Evolutionary conservation across 2,329 filamentous ascomycete species (phyloP).

Genomic region (Ophiostoma fasciatum): DNA sequence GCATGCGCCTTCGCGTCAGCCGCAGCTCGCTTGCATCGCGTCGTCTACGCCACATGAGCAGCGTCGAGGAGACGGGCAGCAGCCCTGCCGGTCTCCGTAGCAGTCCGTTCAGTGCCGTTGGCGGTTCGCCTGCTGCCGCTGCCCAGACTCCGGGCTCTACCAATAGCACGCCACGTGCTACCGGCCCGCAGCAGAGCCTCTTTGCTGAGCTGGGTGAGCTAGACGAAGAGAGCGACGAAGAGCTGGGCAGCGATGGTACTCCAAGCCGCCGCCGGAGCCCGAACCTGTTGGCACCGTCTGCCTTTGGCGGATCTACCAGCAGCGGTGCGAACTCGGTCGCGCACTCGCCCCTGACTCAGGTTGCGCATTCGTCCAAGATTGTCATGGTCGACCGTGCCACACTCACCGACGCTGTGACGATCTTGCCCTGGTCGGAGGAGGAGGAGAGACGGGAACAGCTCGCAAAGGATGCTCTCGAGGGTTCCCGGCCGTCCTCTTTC

Average conservation of each 20-base stretch:
- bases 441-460: constrained; percentile 1
- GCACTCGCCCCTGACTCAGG: constrained; percentile 29
- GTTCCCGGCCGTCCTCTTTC: constrained; percentile 8
- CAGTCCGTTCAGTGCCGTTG: constrained; percentile 25
- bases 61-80: constrained; percentile 32
- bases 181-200: constrained; percentile 55
- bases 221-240: constrained; percentile 54
- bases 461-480: background rate
- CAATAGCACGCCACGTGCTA: constrained; percentile 32
- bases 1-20: constrained; percentile 57
- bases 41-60: constrained; percentile 45
- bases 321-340: constrained; percentile 13
- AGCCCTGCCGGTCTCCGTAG: constrained; percentile 31
- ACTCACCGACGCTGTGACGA: constrained; percentile 44
- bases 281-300: constrained; percentile 29
- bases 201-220: constrained; percentile 83
- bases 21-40: constrained; percentile 41
- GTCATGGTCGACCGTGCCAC: constrained; percentile 45
- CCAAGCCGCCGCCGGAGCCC: constrained; percentile 36
- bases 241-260: constrained; percentile 42
- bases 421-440: constrained; percentile 13
- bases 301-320: constrained; percentile 1
- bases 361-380: constrained; percentile 34
- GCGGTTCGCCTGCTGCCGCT: constrained; percentile 15
- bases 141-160: constrained; percentile 29